Conservation (phyloP, 495 filamentous ascomycete species). For the Penicilliopsis zonata region DNA sequence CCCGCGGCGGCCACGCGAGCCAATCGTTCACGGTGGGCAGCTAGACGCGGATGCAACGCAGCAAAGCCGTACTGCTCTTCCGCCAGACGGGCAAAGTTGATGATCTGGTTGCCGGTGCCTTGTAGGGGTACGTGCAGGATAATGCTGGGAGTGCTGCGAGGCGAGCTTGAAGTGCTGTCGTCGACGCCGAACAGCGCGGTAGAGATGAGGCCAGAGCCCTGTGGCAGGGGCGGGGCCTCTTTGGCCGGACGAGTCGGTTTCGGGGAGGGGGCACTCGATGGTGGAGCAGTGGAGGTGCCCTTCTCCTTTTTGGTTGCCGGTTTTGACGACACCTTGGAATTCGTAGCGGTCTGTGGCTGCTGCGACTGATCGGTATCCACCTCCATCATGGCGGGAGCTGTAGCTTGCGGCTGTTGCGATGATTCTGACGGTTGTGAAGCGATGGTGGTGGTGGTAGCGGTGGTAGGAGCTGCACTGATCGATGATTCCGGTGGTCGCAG, state of each 20-base stretch:
- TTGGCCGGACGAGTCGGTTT: slow-evolving; percentile 43
- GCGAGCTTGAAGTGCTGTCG: slow-evolving; percentile 27
- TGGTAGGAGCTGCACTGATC: neutral
- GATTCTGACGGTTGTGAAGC: slow-evolving; percentile 10
- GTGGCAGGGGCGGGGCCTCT: slow-evolving; percentile 43
- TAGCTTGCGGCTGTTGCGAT: slow-evolving; percentile 3
- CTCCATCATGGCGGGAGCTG: slow-evolving; percentile 19
- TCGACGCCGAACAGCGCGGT: slow-evolving; percentile 47
- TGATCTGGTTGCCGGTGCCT: slow-evolving; percentile 71
- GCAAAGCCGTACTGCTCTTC: slow-evolving; percentile 92
- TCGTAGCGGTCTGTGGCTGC: slow-evolving; percentile 1
- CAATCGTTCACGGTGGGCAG: slow-evolving; percentile 70
- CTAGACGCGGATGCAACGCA: slow-evolving; percentile 79
- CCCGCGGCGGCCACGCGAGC: slow-evolving; percentile 74
- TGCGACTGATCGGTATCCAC: slow-evolving; percentile 20
- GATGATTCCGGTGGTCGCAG: neutral
- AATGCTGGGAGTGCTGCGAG: slow-evolving; percentile 62
- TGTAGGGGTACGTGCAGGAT: slow-evolving; percentile 70
- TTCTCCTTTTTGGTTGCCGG: slow-evolving; percentile 25
- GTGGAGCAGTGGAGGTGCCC: slow-evolving; percentile 29
- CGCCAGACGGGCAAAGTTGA: slow-evolving; percentile 91
- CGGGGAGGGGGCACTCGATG: slow-evolving; percentile 47
- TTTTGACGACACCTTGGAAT: slow-evolving; percentile 2
- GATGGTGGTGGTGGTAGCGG: slow-evolving; percentile 5
- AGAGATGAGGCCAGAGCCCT: slow-evolving; percentile 57